phyloP scores from a whole-genome alignment of 208 protist genomes.

The Phytomonas sp. region DNA sequence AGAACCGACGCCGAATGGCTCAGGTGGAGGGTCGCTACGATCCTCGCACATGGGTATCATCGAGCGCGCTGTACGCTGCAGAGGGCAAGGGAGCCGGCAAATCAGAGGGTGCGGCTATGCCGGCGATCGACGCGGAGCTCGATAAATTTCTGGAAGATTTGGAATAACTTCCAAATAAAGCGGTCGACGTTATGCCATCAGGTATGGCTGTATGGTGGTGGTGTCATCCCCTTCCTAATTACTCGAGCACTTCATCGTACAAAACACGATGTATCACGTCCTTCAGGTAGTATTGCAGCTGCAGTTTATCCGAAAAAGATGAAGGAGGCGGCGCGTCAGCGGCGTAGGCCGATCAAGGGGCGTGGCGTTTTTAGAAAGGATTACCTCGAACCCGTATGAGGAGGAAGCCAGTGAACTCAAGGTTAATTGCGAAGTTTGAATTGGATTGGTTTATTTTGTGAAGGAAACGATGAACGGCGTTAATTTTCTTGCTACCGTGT shows the following conservation, averaged over 20 bases:
- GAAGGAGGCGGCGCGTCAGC: not conserved
- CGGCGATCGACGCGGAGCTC: conserved; percentile 54
- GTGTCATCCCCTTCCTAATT: not conserved
- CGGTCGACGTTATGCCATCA: not conserved
- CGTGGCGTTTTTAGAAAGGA: not conserved
- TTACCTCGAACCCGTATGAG: not conserved
- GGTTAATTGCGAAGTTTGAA: not conserved
- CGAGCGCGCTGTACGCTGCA: conserved; percentile 26
- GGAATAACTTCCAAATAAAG: conserved; percentile 14
- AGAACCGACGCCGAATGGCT: conserved; percentile 82
- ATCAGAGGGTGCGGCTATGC: conserved; percentile 14
- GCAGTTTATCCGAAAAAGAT: not conserved
- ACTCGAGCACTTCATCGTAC: not conserved
- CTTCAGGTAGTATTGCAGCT: not conserved
- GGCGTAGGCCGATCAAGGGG: not conserved
- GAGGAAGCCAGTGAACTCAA: not conserved
- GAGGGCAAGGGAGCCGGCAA: conserved; percentile 16
- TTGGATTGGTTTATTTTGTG: not conserved
- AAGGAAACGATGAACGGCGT: not conserved
- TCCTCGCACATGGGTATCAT: conserved; percentile 79
- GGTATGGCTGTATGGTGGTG: not conserved
- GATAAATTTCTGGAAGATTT: conserved; percentile 74
- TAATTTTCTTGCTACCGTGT: not conserved
- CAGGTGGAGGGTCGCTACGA: conserved; percentile 89
- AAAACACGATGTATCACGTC: not conserved